Percentiles rank a stretch among this genome's conserved stretches.
These are phyloP conservation scores for Eimeria praecox DNA, from an alignment of 169 alveolate genomes.

Conservation along the genomic window DNA sequence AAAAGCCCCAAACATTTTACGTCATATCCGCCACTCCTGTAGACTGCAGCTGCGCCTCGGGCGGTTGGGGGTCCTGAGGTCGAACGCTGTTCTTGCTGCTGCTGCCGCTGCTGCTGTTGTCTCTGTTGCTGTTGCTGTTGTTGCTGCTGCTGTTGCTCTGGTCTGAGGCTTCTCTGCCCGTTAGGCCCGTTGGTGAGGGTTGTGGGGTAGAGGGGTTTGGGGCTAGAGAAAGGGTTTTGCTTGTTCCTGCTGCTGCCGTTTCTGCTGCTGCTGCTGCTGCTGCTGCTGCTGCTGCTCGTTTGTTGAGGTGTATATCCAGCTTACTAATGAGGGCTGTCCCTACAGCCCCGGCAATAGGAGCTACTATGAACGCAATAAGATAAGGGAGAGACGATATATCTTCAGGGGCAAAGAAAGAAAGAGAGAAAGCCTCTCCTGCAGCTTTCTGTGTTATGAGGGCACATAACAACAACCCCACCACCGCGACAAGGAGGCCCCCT, in stretches of 20 bases:
- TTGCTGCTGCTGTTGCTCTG: not conserved
- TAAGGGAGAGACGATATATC: conserved; percentile 64
- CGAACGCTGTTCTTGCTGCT: too few species aligned
- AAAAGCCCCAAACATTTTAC: not conserved
- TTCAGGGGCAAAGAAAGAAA: conserved; percentile 67
- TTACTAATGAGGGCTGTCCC: conserved; percentile 21
- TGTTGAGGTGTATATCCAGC: not conserved
- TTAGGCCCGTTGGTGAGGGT: not conserved
- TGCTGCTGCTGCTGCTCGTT: not conserved
- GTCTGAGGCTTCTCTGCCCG: not conserved
- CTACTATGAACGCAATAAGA: conserved; percentile 30
- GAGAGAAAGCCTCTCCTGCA: not conserved
- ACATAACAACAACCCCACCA: conserved; percentile 8
- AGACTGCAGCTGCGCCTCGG: not conserved
- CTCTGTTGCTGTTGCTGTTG: not conserved
- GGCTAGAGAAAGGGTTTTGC: not conserved
- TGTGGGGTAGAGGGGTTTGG: not conserved
- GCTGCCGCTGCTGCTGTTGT: not conserved
- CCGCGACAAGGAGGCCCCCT: conserved; percentile 4
- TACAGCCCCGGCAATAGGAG: conserved; percentile 62
- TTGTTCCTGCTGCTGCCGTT: not conserved
- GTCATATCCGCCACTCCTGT: not conserved
- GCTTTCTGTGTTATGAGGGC: not conserved
- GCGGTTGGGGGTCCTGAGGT: too few species aligned
- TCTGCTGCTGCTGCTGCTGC: conserved; percentile 13